These are phyloP conservation scores for Nicotiana attenuata DNA, from an alignment of 257 asterid species.

Conservation along the genomic window DNA sequence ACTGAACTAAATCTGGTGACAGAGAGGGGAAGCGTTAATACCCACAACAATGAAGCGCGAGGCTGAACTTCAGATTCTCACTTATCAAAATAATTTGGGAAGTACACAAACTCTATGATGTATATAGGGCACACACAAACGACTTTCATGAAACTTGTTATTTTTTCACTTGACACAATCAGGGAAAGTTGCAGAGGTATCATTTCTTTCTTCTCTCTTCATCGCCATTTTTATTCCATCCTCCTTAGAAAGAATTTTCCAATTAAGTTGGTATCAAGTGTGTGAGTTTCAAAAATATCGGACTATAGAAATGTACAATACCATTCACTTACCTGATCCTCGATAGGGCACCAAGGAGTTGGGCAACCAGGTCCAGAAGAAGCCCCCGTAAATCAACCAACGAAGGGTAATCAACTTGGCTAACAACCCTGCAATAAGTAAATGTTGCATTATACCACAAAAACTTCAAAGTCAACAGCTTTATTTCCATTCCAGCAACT, in stretches of 20 bases:
- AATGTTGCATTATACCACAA: constrained; percentile 11
- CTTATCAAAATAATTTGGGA: constrained; percentile 1
- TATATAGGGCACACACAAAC: background rate
- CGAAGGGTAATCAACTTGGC: constrained; percentile 98
- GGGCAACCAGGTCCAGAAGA: constrained; percentile 96
- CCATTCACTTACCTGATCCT: constrained; percentile 65
- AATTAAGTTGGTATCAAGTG: background rate
- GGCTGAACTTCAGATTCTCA: constrained; percentile 7
- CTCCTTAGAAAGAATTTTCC: background rate
- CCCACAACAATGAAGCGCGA: background rate
- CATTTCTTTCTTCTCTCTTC: background rate
- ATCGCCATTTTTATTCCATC: background rate
- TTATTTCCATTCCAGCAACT: constrained; percentile 2
- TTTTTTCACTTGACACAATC: background rate
- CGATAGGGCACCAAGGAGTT: constrained; percentile 96
- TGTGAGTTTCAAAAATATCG: background rate
- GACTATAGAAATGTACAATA: background rate
- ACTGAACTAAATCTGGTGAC: constrained; percentile 83
- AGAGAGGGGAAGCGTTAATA: background rate
- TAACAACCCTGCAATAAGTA: constrained; percentile 71
- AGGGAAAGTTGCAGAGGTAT: background rate
- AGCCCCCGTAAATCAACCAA: constrained; percentile 98
- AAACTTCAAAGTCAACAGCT: background rate
- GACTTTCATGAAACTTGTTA: background rate
- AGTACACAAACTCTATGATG: background rate